Base-by-base conservation (phyloP, 2,329 filamentous ascomycete genomes). In the Penicillium sp. region DNA sequence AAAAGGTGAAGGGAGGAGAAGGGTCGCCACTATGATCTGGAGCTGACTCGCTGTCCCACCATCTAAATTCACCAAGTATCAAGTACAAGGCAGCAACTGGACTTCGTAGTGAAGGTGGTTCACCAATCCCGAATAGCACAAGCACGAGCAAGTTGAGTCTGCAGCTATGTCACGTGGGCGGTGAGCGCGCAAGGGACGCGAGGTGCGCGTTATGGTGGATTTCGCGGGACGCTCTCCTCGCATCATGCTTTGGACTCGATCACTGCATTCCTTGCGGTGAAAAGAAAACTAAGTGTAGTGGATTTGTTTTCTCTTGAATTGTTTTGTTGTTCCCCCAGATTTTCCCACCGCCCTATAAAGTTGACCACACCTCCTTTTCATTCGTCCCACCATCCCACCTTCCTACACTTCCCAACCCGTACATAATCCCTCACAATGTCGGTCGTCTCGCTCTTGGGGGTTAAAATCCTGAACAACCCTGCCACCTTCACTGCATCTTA, bases 391-490 rank as follows among this genome's bases (percentile, higher is more conserved):
- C 45, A 53, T 54, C 42, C 46, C 33, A 47, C 46, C 56, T 14
- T 55, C 45, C 60, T 55, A 47, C 58, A 51, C 51, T 58, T 35
- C 46, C 23, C 19, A 10, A 33, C 16, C 23, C 57, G 56, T 60
- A 66, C 61, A 66, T 62, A 66, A 44, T 60, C 53, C 61, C 65
- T 59, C 80, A 84, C 73, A 65, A 97, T 97, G 95, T 97, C 95
- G 73, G 91, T 97, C 73, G 93, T 99, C 63, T 96, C 93, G 67
- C 88, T 99, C 59, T 86, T 99, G 66, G 93, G 93, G 72, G 95
- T 99, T 71, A 91, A 95, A 78, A 91, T 99, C 68, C 84, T 92
- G 75, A 98, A 99, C 85, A 99, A 99, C 81, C 95, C 95, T 71
- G 93, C 95, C 71, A 87, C 90, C 68, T 98, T 99, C 80, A 89